Conservation (phyloP, 257 asterid genomes). For the Solanum rostratum region DNA sequence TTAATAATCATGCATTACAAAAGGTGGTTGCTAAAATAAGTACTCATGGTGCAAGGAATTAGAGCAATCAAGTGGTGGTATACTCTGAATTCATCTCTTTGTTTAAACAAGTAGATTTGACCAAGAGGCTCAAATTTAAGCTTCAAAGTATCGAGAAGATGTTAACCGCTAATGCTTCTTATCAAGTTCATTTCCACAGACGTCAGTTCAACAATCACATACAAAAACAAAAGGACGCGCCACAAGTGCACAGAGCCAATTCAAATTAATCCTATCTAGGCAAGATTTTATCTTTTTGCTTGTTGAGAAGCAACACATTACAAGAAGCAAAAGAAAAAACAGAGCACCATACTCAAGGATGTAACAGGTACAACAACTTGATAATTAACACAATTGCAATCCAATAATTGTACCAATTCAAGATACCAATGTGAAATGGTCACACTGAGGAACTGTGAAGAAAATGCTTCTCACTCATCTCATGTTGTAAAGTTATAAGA, state of each 20-base stretch:
- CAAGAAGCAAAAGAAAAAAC: neutral
- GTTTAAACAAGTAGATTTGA: neutral
- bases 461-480: neutral
- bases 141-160: neutral
- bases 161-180: neutral
- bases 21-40: neutral
- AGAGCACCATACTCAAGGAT: neutral
- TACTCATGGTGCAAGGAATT: neutral
- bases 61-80: neutral
- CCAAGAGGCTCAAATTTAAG: neutral
- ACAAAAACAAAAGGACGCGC: neutral
- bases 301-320: neutral
- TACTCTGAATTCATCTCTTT: neutral
- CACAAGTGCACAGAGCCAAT: neutral
- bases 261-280: neutral
- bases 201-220: neutral
- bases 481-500: neutral
- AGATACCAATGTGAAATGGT: neutral
- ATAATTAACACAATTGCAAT: neutral
- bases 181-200: neutral
- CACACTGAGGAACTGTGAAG: neutral
- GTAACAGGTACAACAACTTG: neutral
- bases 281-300: neutral
- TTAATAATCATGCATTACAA: neutral
- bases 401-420: neutral